Percentiles rank a stretch among this genome's conserved stretches.
phyloP scores from a whole-genome alignment of 2,329 filamentous ascomycete species.

The Ascochyta rabiei region DNA sequence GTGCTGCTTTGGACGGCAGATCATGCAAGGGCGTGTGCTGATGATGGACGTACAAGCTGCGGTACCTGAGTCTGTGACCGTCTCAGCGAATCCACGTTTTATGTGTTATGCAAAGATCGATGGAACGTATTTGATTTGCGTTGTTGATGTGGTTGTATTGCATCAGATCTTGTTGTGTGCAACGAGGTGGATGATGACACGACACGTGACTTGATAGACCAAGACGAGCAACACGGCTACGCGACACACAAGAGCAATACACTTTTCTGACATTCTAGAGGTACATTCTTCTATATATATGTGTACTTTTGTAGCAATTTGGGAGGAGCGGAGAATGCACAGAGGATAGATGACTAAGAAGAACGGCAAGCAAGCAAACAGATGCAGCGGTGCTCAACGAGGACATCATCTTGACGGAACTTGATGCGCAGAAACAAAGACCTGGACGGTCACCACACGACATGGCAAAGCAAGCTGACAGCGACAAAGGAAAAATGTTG shows the following conservation, averaged over 20 bases:
- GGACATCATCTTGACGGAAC: not conserved
- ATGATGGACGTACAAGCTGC: not conserved
- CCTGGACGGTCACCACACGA: conserved; percentile 6
- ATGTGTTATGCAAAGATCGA: not conserved
- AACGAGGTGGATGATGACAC: not conserved
- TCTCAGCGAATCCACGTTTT: not conserved
- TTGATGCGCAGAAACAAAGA: not conserved
- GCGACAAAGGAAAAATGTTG: conserved; percentile 12
- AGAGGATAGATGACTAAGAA: not conserved
- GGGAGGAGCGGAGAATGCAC: conserved; percentile 7
- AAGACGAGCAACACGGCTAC: not conserved
- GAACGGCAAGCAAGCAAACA: conserved; percentile 4
- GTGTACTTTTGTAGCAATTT: conserved; percentile 12
- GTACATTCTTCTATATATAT: conserved; percentile 15
- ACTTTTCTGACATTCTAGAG: not conserved
- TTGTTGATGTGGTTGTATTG: not conserved
- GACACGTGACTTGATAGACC: not conserved
- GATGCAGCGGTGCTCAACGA: conserved; percentile 1
- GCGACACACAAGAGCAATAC: not conserved
- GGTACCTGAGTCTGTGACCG: not conserved
- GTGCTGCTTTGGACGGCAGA: not conserved
- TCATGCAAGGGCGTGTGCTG: not conserved
- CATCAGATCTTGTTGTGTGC: not conserved
- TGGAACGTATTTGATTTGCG: not conserved
- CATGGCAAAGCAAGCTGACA: conserved; percentile 12